A percentile compares a stretch with the other conserved stretches of the same genome.
Evolutionary conservation across 345 rosid genomes (phyloP).

Genomic region (Brassica carinata): DNA sequence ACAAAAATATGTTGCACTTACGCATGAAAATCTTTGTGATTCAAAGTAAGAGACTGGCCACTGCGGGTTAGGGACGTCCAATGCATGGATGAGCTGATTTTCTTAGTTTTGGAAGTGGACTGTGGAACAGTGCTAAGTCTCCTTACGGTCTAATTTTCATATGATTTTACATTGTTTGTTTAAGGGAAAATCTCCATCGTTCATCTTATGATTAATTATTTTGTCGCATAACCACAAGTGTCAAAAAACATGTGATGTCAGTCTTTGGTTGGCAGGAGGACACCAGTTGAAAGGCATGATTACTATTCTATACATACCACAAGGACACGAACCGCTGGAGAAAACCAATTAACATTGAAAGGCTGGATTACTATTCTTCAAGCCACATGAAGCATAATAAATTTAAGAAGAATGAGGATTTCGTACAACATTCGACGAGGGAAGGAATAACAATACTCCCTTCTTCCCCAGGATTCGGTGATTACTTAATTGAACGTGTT

Average conservation of each 20-base stretch:
- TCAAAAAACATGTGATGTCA: conserved; percentile 45
- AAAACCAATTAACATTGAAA: neutral
- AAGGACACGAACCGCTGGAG: neutral
- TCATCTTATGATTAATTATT: neutral
- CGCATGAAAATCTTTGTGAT: neutral
- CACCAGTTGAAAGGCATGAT: no score
- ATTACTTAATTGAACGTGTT: conserved; percentile 72
- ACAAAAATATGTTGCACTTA: conserved; percentile 3
- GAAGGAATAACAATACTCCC: conserved; percentile 63
- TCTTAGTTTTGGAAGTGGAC: conserved; percentile 49
- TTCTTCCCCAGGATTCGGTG: conserved; percentile 69
- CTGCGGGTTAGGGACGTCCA: neutral
- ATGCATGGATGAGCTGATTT: conserved; percentile 67
- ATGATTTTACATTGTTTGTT: neutral
- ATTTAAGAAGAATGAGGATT: conserved; percentile 76
- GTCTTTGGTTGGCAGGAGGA: neutral
- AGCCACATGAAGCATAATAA: conserved; percentile 62
- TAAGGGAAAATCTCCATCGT: neutral
- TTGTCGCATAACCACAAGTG: neutral
- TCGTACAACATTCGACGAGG: conserved; percentile 66
- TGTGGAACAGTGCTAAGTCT: conserved; percentile 60
- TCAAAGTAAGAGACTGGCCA: conserved; percentile 4
- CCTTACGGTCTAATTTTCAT: conserved; percentile 52
- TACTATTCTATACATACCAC: no score
- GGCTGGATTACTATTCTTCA: conserved; percentile 64